These are phyloP conservation scores for Porcisia deanei DNA, from an alignment of 208 protist genomes.

Conservation along the genomic window DNA sequence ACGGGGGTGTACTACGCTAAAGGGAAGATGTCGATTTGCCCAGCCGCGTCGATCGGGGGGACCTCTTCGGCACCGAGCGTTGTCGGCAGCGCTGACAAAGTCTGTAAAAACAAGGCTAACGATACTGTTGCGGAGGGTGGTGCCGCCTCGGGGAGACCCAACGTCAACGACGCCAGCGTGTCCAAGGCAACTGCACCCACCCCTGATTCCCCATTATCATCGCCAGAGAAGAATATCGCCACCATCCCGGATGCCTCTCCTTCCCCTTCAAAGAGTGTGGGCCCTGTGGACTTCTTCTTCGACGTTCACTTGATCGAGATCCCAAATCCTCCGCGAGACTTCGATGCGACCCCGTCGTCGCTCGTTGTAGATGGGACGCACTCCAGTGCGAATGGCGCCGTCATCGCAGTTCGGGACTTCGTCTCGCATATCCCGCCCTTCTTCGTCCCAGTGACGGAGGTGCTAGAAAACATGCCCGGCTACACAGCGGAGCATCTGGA, in stretches of 20 bases:
- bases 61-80: background rate
- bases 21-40: slow-evolving; percentile 17
- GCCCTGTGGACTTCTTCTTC: slow-evolving; percentile 82
- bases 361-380: slow-evolving; percentile 29
- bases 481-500: slow-evolving; percentile 87
- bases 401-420: slow-evolving; percentile 77
- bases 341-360: slow-evolving; percentile 63
- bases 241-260: background rate
- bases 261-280: background rate
- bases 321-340: slow-evolving; percentile 74
- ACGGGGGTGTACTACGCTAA: slow-evolving; percentile 66
- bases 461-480: slow-evolving; percentile 77
- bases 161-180: background rate
- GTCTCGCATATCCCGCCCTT: slow-evolving; percentile 84
- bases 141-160: background rate
- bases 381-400: slow-evolving; percentile 53
- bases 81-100: background rate
- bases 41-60: slow-evolving; percentile 1
- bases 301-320: slow-evolving; percentile 62
- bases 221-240: background rate
- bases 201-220: background rate
- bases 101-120: too few species aligned
- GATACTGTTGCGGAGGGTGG: background rate
- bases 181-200: background rate
- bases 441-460: slow-evolving; percentile 75